Base-by-base conservation (phyloP, 805 yeast species). In the Saccharomycopsis fermentans region DNA sequence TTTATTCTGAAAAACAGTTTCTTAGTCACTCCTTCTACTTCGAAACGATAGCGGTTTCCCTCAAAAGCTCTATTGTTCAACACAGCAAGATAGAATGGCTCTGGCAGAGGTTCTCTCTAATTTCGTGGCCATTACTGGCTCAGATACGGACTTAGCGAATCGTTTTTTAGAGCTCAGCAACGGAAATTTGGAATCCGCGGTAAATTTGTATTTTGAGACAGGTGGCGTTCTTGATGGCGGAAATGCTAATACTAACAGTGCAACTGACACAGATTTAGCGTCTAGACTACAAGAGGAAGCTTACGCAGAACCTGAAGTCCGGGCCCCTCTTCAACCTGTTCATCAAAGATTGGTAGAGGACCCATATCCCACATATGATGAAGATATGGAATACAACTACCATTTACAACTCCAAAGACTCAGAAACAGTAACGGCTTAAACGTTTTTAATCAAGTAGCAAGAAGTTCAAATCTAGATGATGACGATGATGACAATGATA, bases 41-140 rank as follows among this genome's bases (percentile, higher is more conserved):
- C 35, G 9, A 9, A 6, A 32, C 8, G 12, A 32, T 6, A 32
- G 4, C 12, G 35, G 35, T 9, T 32, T 32, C 2, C 12, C 8
- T 2, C 8, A 32, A 32, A 32, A 6, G 9, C 2, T 32, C 8
- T 32, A 11, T 32, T 32, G 9, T 9, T 32, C 12, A 32, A 5
- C 8, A 9, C 12, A 32, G 12, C 8, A 32, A 32, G 8, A 32
- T 32, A 35, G 24, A 21, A 43, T 43, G 50, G 50, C n/a, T 21
- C 50, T 43, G 50, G 14, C 29, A 4, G 50, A 43, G 27, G 26
- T 24, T 17, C 6, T 54, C 17, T 32, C 39, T 21, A 54, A 40
- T 21, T 94, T 94, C 70, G 75, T 91, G 70, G 91, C 92, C 47
- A 84, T 94, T 57, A 90, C 98, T 0, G 87, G 89, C 24, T 77